A percentile compares a stretch with the other conserved stretches of the same genome.
Evolutionary conservation across 768 basidiomycete genomes (phyloP).

Genomic region (Boletus sensibilis): DNA sequence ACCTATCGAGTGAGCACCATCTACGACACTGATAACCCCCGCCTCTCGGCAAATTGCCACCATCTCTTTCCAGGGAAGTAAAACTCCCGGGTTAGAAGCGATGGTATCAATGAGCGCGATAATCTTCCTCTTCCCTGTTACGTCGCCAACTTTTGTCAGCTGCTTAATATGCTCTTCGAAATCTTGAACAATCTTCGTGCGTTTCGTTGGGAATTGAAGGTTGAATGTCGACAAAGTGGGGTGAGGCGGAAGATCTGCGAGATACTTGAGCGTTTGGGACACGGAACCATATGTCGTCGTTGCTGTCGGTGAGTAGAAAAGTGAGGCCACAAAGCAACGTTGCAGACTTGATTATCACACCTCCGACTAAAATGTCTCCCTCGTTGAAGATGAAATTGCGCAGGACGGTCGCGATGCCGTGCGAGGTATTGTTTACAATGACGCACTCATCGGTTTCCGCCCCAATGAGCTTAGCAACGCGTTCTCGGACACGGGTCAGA

Average conservation of each 20-base stretch:
- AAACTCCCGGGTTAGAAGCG: constrained; percentile 56
- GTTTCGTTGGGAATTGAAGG: constrained; percentile 57
- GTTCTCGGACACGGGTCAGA: constrained; percentile 41
- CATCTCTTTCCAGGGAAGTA: constrained; percentile 71
- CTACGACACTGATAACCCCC: constrained; percentile 65
- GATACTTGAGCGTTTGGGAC: constrained; percentile 47
- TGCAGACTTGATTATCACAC: constrained; percentile 21
- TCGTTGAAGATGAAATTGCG: constrained; percentile 52
- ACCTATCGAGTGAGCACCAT: constrained; percentile 79
- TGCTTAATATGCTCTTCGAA: constrained; percentile 42
- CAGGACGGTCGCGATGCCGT: constrained; percentile 58
- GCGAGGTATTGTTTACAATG: constrained; percentile 35
- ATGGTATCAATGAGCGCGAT: constrained; percentile 73
- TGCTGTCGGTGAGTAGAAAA: constrained; percentile 33
- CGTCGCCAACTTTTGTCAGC: constrained; percentile 24
- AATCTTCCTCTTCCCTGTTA: constrained; percentile 42
- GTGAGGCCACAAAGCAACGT: not conserved
- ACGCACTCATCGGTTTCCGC: constrained; percentile 59
- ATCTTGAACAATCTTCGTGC: constrained; percentile 49
- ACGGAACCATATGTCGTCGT: constrained; percentile 60
- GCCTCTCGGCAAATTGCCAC: constrained; percentile 62
- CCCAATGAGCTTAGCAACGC: constrained; percentile 50
- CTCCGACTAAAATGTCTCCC: constrained; percentile 61
- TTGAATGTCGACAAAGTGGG: constrained; percentile 50
- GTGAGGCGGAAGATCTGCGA: constrained; percentile 54